Percentiles rank a stretch among this genome's conserved stretches.
These are phyloP conservation scores for Mycena floridula DNA, from an alignment of 768 basidiomycete genomes.

Conservation along the genomic window DNA sequence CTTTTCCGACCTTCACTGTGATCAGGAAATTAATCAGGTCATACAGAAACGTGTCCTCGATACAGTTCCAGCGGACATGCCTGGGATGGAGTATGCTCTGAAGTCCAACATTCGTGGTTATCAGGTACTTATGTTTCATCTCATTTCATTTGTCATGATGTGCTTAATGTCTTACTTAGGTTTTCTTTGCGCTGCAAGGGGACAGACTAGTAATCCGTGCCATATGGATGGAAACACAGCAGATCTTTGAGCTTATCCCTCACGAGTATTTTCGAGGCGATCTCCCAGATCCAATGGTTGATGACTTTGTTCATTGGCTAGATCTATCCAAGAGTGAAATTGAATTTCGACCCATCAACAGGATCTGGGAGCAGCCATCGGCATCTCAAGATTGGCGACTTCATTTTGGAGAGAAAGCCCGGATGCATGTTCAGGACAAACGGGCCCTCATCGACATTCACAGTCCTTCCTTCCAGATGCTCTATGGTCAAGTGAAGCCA, in stretches of 20 bases:
- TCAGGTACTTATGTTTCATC: slow-evolving; percentile 26
- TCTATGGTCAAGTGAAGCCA: slow-evolving; percentile 13
- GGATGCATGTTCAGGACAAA: slow-evolving; percentile 6
- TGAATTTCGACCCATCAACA: slow-evolving; percentile 25
- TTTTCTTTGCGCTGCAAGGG: slow-evolving; percentile 18
- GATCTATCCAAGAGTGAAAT: slow-evolving; percentile 12
- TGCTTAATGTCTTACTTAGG: not conserved
- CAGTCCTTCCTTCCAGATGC: slow-evolving; percentile 16
- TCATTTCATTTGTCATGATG: not conserved
- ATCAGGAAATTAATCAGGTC: not conserved
- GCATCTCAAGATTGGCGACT: slow-evolving; percentile 23
- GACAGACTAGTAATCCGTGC: slow-evolving; percentile 25
- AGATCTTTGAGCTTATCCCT: slow-evolving; percentile 29
- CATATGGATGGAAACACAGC: slow-evolving; percentile 1
- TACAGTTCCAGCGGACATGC: slow-evolving; percentile 26
- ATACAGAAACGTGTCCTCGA: slow-evolving; percentile 20
- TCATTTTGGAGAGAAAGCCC: slow-evolving; percentile 9
- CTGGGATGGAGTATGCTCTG: slow-evolving; percentile 25
- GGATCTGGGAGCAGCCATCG: slow-evolving; percentile 19
- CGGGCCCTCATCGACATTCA: slow-evolving; percentile 18
- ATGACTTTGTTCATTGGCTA: slow-evolving; percentile 29
- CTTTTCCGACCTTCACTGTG: slow-evolving; percentile 17
- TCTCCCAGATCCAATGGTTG: slow-evolving; percentile 22
- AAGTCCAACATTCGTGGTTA: slow-evolving; percentile 27
- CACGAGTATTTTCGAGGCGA: slow-evolving; percentile 17